phyloP scores from a whole-genome alignment of 2,329 filamentous ascomycete species.

The Malbranchea zuffiana region DNA sequence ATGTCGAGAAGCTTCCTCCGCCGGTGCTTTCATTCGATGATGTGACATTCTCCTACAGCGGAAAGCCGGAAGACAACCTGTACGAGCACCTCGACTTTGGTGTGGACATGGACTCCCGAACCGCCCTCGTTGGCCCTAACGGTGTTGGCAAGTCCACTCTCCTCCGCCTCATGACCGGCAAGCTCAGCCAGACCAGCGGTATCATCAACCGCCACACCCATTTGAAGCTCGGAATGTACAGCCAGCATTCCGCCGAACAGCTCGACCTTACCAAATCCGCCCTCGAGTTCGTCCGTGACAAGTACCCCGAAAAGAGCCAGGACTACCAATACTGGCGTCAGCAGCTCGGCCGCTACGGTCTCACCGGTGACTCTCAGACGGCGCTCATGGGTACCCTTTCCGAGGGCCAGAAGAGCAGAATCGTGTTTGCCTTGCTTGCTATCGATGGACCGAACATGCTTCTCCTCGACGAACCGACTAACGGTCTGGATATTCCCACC shows the following conservation, averaged over 20 bases:
- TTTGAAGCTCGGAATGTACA: slow-evolving; percentile 96
- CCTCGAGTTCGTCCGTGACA: slow-evolving; percentile 94
- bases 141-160: slow-evolving; percentile 99
- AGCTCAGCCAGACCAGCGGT: slow-evolving; percentile 79
- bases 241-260: slow-evolving; percentile 96
- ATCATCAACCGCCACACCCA: slow-evolving; percentile 86
- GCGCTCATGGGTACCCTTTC: slow-evolving; percentile 96
- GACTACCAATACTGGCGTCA: slow-evolving; percentile 99
- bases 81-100: slow-evolving; percentile 96
- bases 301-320: slow-evolving; percentile 77
- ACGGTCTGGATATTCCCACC: slow-evolving; percentile 97
- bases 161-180: slow-evolving; percentile 99
- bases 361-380: slow-evolving; percentile 87
- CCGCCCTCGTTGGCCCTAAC: slow-evolving; percentile 96
- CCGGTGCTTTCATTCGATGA: slow-evolving; percentile 93
- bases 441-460: slow-evolving; percentile 98
- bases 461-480: slow-evolving; percentile 94
- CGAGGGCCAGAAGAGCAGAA: slow-evolving; percentile 94
- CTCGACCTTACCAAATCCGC: slow-evolving; percentile 96
- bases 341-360: slow-evolving; percentile 88
- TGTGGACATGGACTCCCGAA: slow-evolving; percentile 99
- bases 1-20: slow-evolving; percentile 97
- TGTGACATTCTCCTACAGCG: slow-evolving; percentile 96
- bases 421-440: slow-evolving; percentile 91
- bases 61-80: slow-evolving; percentile 75